phyloP scores from a whole-genome alignment of 2,329 filamentous ascomycete genomes.

The Geoglossum cookeanum region DNA sequence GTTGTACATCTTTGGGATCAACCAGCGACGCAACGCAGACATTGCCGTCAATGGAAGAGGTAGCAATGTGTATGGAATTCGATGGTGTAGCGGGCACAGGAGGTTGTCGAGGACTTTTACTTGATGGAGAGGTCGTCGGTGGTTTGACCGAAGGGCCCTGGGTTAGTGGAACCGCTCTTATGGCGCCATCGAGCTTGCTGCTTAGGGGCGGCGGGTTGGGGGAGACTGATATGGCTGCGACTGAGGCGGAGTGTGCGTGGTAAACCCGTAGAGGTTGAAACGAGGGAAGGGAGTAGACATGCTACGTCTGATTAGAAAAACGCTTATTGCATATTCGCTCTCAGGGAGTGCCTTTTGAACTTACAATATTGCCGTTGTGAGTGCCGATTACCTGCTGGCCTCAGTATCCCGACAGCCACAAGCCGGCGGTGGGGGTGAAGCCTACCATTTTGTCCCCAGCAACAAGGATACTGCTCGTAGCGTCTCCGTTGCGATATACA shows the following conservation, averaged over 20 bases:
- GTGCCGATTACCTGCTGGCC: constrained; percentile 62
- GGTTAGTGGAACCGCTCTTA: constrained; percentile 15
- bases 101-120: constrained; percentile 32
- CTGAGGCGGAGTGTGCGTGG: constrained; percentile 78
- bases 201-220: constrained; percentile 46
- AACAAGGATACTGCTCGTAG: constrained; percentile 76
- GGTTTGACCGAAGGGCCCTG: constrained; percentile 18
- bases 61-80: constrained; percentile 84
- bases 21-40: constrained; percentile 79
- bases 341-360: constrained; percentile 16
- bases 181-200: constrained; percentile 20
- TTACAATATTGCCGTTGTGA: constrained; percentile 88
- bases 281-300: constrained; percentile 67
- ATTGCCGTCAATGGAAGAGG: constrained; percentile 87
- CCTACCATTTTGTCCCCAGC: constrained; percentile 91
- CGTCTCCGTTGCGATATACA: constrained; percentile 87
- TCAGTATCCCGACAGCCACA: constrained; percentile 1
- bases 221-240: constrained; percentile 79
- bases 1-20: constrained; percentile 72
- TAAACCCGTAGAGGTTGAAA: constrained; percentile 73
- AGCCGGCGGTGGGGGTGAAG: constrained; percentile 3
- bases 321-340: constrained; percentile 7
- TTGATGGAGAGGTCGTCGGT: constrained; percentile 30
- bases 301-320: constrained; percentile 28
- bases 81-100: constrained; percentile 55